phyloP scores from a whole-genome alignment of 1,284 basidiomycete species.

The Coriolopsis trogii region DNA sequence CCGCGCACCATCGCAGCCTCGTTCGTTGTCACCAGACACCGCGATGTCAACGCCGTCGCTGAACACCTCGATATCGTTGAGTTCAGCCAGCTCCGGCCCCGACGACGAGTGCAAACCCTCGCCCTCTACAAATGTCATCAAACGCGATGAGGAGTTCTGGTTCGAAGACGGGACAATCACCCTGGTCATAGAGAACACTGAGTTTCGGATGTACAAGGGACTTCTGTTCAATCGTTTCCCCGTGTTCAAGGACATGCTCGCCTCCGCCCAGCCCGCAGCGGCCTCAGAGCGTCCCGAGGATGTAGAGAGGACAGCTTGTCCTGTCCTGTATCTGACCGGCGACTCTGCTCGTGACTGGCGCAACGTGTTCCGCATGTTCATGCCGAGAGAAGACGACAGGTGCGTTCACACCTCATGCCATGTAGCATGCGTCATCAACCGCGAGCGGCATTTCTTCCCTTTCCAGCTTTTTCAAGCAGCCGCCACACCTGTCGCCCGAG shows the following conservation, averaged over 20 bases:
- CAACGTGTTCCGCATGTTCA: background rate
- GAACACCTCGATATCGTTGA: too few relatives aligned
- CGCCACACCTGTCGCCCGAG: background rate
- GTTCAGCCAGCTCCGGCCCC: too few relatives aligned
- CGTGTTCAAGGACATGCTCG: conserved; percentile 24
- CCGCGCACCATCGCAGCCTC: too few relatives aligned
- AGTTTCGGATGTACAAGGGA: conserved; percentile 22
- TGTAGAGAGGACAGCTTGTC: background rate
- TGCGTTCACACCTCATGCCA: background rate
- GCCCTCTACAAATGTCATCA: too few relatives aligned
- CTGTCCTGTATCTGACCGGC: background rate
- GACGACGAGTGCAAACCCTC: too few relatives aligned
- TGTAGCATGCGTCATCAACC: background rate
- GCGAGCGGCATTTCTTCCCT: background rate
- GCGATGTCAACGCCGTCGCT: too few relatives aligned
- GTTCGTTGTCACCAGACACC: too few relatives aligned
- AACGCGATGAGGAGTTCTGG: conserved; percentile 15
- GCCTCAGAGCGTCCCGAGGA: background rate
- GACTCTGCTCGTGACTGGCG: background rate
- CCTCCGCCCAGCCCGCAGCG: conserved; percentile 5
- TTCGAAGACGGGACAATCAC: conserved; percentile 25
- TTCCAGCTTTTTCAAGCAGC: background rate
- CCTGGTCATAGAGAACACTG: conserved; percentile 9
- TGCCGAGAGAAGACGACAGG: background rate
- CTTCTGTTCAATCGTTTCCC: conserved; percentile 17